These are phyloP conservation scores for Blastobotrys ciferrii DNA, from an alignment of 1,139 yeast species.

Conservation along the genomic window DNA sequence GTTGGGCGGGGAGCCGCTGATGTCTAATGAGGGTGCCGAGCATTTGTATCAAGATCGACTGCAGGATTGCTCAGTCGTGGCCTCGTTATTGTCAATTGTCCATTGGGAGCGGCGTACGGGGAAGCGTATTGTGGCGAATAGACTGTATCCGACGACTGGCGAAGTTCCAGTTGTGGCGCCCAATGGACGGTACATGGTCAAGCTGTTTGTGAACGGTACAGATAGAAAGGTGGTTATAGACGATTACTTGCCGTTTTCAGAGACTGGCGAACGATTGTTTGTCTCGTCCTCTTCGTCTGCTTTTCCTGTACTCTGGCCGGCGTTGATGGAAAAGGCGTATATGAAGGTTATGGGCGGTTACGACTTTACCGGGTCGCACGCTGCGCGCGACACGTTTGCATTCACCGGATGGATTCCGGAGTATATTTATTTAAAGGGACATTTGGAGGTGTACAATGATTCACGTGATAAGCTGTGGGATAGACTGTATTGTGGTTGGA, in stretches of 20 bases:
- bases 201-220: slow-evolving; percentile 59
- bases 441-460: slow-evolving; percentile 22
- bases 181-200: slow-evolving; percentile 42
- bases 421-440: slow-evolving; percentile 40
- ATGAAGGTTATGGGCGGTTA: slow-evolving; percentile 65
- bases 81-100: slow-evolving; percentile 53
- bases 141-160: slow-evolving; percentile 28
- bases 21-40: slow-evolving; percentile 23
- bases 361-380: slow-evolving; percentile 70
- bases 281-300: slow-evolving; percentile 40
- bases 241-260: slow-evolving; percentile 42
- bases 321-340: slow-evolving; percentile 73
- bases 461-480: slow-evolving; percentile 39
- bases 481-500: slow-evolving; percentile 35
- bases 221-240: slow-evolving; percentile 51
- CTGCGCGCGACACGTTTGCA: slow-evolving; percentile 68
- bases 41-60: slow-evolving; percentile 53
- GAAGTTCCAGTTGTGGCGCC: slow-evolving; percentile 21
- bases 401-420: slow-evolving; percentile 78
- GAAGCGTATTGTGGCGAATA: slow-evolving; percentile 19
- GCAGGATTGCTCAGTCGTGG: slow-evolving; percentile 76
- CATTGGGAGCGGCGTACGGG: slow-evolving; percentile 26
- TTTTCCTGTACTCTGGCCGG: slow-evolving; percentile 54
- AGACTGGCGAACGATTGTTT: slow-evolving; percentile 30
- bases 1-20: slow-evolving; percentile 17